Conservation (phyloP, 2,329 filamentous ascomycete species). For the Xylariaceae sp. region DNA sequence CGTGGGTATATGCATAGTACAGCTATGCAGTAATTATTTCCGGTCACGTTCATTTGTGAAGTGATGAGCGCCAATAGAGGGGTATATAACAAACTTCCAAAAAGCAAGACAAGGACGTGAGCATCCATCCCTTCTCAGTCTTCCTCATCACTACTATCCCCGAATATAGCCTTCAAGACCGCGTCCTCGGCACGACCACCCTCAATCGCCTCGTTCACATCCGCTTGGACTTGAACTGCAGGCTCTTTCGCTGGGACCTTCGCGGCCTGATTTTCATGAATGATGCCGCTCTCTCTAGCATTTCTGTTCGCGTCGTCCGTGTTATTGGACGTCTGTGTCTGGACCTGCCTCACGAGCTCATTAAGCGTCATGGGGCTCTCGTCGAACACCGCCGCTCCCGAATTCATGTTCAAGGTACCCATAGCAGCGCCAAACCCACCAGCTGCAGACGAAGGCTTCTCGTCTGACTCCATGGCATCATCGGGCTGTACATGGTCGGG, state of each 20-base stretch:
- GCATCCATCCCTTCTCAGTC: constrained; percentile 20
- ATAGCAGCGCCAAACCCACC: not conserved
- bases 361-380: constrained; percentile 30
- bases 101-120: not conserved
- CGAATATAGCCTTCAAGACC: constrained; percentile 90
- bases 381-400: not conserved
- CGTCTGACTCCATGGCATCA: constrained; percentile 31
- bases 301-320: not conserved
- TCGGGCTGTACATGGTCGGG: constrained; percentile 62
- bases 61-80: not conserved
- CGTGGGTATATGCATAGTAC: no score
- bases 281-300: not conserved
- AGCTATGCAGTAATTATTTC: no score
- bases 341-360: constrained; percentile 29
- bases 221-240: constrained; percentile 55
- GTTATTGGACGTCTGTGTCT: constrained; percentile 6
- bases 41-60: no score
- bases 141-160: constrained; percentile 65
- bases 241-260: not conserved
- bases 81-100: constrained; percentile 2
- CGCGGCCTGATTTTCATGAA: no score
- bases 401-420: not conserved
- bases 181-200: constrained; percentile 68
- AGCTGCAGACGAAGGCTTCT: constrained; percentile 16
- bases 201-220: constrained; percentile 73